phyloP scores from a whole-genome alignment of 139 green algal genomes.

The Tetraselmis striata region DNA sequence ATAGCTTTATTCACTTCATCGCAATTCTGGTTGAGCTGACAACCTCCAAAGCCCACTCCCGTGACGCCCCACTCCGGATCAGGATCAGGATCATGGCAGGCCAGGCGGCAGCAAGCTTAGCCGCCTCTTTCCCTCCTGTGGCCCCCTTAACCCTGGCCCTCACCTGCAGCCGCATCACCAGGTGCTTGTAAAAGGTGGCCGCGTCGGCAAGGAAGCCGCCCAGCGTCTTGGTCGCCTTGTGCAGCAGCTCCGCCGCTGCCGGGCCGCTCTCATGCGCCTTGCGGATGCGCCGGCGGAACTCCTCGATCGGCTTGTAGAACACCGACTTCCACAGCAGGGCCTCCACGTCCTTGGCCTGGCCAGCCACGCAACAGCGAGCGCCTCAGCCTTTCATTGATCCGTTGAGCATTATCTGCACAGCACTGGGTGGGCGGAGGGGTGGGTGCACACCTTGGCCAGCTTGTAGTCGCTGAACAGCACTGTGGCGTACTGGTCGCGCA shows the following conservation, averaged over 20 bases:
- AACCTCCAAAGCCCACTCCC: too few species aligned
- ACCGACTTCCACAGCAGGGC: constrained; percentile 57
- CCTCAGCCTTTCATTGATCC: background rate
- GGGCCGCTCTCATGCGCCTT: constrained; percentile 9
- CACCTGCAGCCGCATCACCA: background rate
- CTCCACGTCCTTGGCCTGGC: constrained; percentile 41
- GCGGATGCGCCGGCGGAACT: constrained; percentile 52
- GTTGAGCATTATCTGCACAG: background rate
- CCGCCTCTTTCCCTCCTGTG: too few species aligned
- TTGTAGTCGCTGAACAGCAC: constrained; percentile 48
- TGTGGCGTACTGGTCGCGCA: constrained; percentile 43
- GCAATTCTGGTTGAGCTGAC: too few species aligned
- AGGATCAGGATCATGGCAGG: too few species aligned
- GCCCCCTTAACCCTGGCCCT: too few species aligned
- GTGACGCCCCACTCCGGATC: too few species aligned
- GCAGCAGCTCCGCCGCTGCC: constrained; percentile 11
- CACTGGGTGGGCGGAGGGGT: background rate
- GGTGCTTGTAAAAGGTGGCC: constrained; percentile 46
- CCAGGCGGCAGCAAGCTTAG: too few species aligned
- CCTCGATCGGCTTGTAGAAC: constrained; percentile 67
- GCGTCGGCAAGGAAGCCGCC: constrained; percentile 52
- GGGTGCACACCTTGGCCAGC: constrained; percentile 33
- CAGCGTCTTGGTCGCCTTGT: constrained; percentile 41
- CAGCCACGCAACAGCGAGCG: background rate
- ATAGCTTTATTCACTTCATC: too few species aligned